Conservation (phyloP, 208 protist species). For the Trypanosoma caninum region DNA sequence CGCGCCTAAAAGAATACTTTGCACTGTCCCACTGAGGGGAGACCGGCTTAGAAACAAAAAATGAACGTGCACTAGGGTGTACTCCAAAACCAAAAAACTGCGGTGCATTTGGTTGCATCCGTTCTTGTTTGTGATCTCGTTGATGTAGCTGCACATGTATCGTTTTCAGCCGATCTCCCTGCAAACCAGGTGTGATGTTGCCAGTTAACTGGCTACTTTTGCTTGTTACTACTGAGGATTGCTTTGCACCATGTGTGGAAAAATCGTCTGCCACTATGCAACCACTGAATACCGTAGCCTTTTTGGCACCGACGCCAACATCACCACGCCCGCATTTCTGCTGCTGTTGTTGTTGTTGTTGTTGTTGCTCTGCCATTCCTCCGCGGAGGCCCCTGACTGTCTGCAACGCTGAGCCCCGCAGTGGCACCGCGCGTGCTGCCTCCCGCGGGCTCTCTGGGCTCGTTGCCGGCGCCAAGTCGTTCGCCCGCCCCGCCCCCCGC, state of each 20-base stretch:
- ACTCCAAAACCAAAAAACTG: no score
- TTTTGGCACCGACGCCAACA: not conserved
- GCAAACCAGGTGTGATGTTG: no score
- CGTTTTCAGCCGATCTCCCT: no score
- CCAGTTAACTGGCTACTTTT: slow-evolving; percentile 1
- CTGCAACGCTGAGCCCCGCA: slow-evolving; percentile 4
- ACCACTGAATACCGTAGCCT: not conserved
- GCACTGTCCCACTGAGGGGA: not conserved
- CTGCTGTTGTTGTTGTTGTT: no score
- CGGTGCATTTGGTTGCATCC: no score
- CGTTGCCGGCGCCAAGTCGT: not conserved
- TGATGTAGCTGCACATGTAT: no score
- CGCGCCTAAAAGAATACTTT: not conserved
- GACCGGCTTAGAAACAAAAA: no score
- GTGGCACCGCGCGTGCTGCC: not conserved
- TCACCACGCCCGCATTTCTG: not conserved
- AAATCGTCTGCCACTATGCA: not conserved
- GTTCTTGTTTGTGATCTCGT: no score
- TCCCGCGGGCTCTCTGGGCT: not conserved
- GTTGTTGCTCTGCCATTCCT: not conserved
- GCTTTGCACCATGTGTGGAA: not conserved
- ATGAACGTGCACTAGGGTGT: no score
- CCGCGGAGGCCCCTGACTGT: not conserved
- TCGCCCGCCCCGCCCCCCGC: not conserved
- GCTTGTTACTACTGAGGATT: not conserved